phyloP scores from a whole-genome alignment of 1,139 yeast species.

The Lodderomyces orthopsilosis region DNA sequence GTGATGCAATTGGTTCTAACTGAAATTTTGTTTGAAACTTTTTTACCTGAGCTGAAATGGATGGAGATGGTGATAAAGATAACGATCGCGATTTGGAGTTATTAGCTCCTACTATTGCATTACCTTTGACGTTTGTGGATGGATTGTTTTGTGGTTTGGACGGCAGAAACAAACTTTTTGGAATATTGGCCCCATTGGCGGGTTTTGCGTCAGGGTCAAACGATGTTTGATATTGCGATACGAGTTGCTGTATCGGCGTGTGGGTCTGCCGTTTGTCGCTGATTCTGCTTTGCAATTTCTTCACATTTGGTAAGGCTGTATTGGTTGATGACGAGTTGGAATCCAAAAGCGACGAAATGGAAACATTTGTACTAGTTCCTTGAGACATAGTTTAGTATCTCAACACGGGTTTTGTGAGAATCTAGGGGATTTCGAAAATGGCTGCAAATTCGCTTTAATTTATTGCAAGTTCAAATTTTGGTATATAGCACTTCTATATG shows the following conservation, averaged over 20 bases:
- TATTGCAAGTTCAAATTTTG: not conserved
- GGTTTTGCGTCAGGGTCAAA: slow-evolving; percentile 16
- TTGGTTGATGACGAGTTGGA: slow-evolving; percentile 5
- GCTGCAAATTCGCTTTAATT: not conserved
- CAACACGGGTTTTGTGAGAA: not conserved
- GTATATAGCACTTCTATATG: not conserved
- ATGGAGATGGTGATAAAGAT: slow-evolving; percentile 16
- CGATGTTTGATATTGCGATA: slow-evolving; percentile 25
- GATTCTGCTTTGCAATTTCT: not conserved
- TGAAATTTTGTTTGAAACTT: slow-evolving; percentile 34
- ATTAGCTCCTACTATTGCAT: slow-evolving; percentile 6
- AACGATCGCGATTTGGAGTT: slow-evolving; percentile 10
- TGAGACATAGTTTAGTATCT: slow-evolving; percentile 1
- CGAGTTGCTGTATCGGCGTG: slow-evolving; percentile 17
- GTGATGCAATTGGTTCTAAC: slow-evolving; percentile 10
- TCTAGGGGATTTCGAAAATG: too few relatives aligned
- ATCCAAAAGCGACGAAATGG: slow-evolving; percentile 22
- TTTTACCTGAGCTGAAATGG: slow-evolving; percentile 24
- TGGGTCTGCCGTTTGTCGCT: not conserved
- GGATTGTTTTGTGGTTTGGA: not conserved
- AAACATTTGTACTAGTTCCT: slow-evolving; percentile 7
- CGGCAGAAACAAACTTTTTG: not conserved
- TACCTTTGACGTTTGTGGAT: slow-evolving; percentile 7
- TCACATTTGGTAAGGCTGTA: not conserved
- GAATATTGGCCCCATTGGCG: slow-evolving; percentile 2